Evolutionary conservation across 1,284 basidiomycete genomes (phyloP).

Genomic region (Malassezia sympodialis): DNA sequence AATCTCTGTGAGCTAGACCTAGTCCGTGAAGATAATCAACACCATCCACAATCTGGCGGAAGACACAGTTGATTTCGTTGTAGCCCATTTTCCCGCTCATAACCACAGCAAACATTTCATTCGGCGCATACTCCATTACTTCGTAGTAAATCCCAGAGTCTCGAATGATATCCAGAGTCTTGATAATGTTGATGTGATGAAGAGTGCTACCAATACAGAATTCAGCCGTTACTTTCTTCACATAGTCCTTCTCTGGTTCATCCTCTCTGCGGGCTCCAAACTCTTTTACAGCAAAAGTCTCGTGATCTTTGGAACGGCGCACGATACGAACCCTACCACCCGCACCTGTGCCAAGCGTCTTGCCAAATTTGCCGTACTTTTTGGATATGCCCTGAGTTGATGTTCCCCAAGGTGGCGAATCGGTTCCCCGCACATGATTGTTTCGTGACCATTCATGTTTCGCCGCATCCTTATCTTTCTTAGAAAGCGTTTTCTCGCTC

Average conservation of each 20-base stretch:
- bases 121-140: slow-evolving; percentile 93
- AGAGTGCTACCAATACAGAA: slow-evolving; percentile 88
- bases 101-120: slow-evolving; percentile 95
- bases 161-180: slow-evolving; percentile 95
- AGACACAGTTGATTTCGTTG: slow-evolving; percentile 97
- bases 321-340: slow-evolving; percentile 95
- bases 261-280: slow-evolving; percentile 78
- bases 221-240: slow-evolving; percentile 97
- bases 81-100: slow-evolving; percentile 99
- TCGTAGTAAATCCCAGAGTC: slow-evolving; percentile 86
- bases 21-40: slow-evolving; percentile 96
- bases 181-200: slow-evolving; percentile 83
- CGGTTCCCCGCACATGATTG: slow-evolving; percentile 28
- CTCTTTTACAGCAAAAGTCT: slow-evolving; percentile 92
- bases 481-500: neutral
- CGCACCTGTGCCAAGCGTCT: slow-evolving; percentile 85
- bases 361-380: slow-evolving; percentile 99
- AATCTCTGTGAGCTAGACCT: slow-evolving; percentile 92
- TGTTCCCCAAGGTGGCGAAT: slow-evolving; percentile 49
- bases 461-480: neutral
- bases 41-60: slow-evolving; percentile 94
- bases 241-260: slow-evolving; percentile 89
- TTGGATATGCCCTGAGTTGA: slow-evolving; percentile 79
- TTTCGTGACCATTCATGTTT: neutral
- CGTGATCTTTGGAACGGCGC: slow-evolving; percentile 57